phyloP scores from a whole-genome alignment of 169 alveolate species.

The Plasmodium malariae region DNA sequence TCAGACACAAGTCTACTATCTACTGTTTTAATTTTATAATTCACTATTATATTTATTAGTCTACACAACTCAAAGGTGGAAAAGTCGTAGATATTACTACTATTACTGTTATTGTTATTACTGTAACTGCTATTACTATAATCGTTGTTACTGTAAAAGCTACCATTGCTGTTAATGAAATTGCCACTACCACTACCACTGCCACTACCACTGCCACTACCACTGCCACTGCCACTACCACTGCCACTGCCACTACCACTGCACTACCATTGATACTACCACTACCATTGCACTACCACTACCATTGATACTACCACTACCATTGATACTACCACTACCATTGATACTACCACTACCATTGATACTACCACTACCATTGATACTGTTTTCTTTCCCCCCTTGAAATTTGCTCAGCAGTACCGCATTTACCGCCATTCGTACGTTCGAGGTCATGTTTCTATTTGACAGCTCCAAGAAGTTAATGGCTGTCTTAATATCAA shows the following conservation, averaged over 20 bases:
- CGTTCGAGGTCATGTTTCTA: neutral
- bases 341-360: neutral
- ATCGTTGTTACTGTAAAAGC: neutral
- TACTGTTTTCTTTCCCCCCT: neutral
- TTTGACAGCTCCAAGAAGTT: constrained; percentile 10
- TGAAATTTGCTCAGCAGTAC: neutral
- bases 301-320: neutral
- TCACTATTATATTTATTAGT: constrained; percentile 32
- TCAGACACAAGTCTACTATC: neutral
- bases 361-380: neutral
- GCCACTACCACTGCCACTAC: neutral
- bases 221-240: neutral
- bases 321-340: neutral
- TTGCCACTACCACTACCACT: neutral
- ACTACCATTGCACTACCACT: neutral
- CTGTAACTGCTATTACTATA: neutral
- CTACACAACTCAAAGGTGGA: constrained; percentile 49
- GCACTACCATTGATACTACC: neutral
- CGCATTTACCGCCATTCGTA: neutral
- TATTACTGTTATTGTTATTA: neutral
- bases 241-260: neutral
- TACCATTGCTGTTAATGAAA: neutral
- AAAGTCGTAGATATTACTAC: constrained; percentile 2
- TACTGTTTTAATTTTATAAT: neutral
- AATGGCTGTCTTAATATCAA: constrained; percentile 11